Evolutionary conservation across 2,329 filamentous ascomycete species (phyloP).

Genomic region (Chrysoporthe puriensis): DNA sequence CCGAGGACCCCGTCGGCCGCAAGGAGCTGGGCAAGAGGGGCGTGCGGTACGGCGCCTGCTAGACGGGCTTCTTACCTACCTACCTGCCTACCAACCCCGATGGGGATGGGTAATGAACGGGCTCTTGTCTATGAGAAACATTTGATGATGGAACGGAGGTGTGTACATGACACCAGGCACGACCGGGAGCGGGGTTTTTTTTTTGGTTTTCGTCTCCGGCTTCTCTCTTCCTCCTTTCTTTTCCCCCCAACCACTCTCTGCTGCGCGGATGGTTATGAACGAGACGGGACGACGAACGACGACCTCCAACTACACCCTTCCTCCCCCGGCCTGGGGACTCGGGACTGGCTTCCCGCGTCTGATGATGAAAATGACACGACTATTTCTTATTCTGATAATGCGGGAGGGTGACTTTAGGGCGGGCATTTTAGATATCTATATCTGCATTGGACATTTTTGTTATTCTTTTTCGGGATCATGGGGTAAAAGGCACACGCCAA

Average conservation of each 20-base stretch:
- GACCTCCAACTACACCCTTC: neutral
- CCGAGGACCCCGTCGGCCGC: constrained; percentile 72
- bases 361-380: neutral
- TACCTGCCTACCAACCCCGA: neutral
- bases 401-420: neutral
- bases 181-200: neutral
- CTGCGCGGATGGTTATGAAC: neutral
- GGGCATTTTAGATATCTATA: neutral
- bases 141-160: neutral
- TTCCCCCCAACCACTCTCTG: neutral
- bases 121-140: neutral
- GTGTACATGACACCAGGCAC: constrained; percentile 2
- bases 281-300: neutral
- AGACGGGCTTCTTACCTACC: neutral
- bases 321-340: neutral
- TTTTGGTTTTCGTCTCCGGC: neutral
- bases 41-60: constrained; percentile 54
- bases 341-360: neutral
- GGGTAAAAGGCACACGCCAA: neutral
- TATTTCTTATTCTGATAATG: constrained; percentile 5
- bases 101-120: neutral
- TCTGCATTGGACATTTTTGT: neutral
- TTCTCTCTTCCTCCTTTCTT: neutral
- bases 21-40: constrained; percentile 73
- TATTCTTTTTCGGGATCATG: no score